Base-by-base conservation (phyloP, 805 yeast species). In the Kodamaea fukazawae region DNA sequence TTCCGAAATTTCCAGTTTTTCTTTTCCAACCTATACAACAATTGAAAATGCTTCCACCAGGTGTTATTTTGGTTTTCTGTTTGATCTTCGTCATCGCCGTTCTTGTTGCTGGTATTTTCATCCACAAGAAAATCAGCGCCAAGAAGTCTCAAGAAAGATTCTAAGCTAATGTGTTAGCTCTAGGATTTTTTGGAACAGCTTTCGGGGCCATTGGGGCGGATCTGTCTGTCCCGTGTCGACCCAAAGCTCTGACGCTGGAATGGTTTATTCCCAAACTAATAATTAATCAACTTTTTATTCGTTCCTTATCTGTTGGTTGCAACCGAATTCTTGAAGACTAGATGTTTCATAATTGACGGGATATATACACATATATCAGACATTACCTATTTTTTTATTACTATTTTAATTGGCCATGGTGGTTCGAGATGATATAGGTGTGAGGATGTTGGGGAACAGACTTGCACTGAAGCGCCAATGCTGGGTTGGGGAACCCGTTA, bases 41-140 rank as follows among this genome's bases (percentile, higher is more conserved):
- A 35, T 26, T 36, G 14, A 56, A 57, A 59, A 80, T 79, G 83
- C 71, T 81, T 59, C 86, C 87, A 64, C 72, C 81, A 49, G 87
- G 87, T 68, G 86, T 81, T 70, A 81, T 81, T 63, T 71, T 81
- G 61, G 87, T 81, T 51, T 79, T 81, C 67, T 67, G 64, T 49
- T 71, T 77, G 58, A 49, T 77, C 47, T 76, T 76, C 67, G 75
- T 74, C 60, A 76, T 73, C 41, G 49, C 49, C 49, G 44, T 44
- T 32, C 58, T 57, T 47, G 50, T 73, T 42, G 43, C 51, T 47
- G 63, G 61, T 55, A 57, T 70, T 44, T 54, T 58, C 49, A 46
- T 65, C 54, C 61, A 58, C 45, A 72, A 69, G 70, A 61, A 56
- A 49, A 31, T 70, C 47, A 65, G 65, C 59, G 68, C 67, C 26